Evolutionary conservation across 2,329 filamentous ascomycete genomes (phyloP).

Genomic region (Aureobasidium sp.): DNA sequence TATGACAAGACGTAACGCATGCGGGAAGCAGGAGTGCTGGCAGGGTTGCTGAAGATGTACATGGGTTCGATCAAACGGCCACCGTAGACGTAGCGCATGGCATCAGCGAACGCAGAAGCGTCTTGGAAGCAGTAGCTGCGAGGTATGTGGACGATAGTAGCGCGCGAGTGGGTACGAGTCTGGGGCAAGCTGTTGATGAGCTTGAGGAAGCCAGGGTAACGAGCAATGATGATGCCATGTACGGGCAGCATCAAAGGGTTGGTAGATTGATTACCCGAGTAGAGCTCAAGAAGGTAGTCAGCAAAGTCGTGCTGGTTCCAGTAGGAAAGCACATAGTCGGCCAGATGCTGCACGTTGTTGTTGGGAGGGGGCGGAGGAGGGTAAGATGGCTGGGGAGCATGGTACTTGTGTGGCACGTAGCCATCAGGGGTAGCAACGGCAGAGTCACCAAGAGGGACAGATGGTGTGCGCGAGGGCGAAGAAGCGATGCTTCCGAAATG

Average conservation of each 20-base stretch:
- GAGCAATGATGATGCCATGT: slow-evolving; percentile 12
- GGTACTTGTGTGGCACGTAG: slow-evolving; percentile 10
- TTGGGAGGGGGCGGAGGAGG: slow-evolving; percentile 15
- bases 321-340: slow-evolving; percentile 8
- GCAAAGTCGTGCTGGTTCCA: slow-evolving; percentile 15
- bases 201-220: slow-evolving; percentile 9
- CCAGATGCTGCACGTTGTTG: slow-evolving; percentile 5
- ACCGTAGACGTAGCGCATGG: slow-evolving; percentile 13
- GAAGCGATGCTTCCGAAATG: neutral
- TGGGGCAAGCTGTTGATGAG: neutral
- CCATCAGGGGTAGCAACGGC: neutral
- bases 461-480: neutral
- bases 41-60: neutral
- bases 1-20: slow-evolving; percentile 44
- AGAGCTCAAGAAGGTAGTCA: slow-evolving; percentile 14
- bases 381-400: slow-evolving; percentile 21
- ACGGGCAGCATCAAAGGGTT: slow-evolving; percentile 11
- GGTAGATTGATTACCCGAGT: neutral
- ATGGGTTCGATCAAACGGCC: slow-evolving; percentile 6
- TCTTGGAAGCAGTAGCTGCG: slow-evolving; percentile 8
- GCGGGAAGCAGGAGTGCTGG: neutral
- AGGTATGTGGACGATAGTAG: neutral
- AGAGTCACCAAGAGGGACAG: neutral
- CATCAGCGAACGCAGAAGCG: slow-evolving; percentile 10
- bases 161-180: neutral